Evolutionary conservation across 306 rosid genomes (phyloP), one percentile per base, ranked within the genome.

Genomic region (Quercus bicolor): DNA sequence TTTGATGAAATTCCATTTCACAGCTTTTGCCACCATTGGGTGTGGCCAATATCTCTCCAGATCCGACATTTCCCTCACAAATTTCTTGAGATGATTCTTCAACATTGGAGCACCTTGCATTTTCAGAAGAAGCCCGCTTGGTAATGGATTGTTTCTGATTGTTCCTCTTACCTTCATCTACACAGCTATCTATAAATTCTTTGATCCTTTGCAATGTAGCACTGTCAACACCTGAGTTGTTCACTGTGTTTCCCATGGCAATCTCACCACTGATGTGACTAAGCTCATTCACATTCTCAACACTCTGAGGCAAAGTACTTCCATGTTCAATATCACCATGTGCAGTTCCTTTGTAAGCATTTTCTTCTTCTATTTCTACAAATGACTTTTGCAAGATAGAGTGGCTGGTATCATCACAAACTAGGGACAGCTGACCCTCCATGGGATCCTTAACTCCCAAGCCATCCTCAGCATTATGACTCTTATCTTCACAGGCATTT

Each of bases 401-500:
- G 8, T 34, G 72, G 26, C 54, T 34, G 68, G 26, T 57, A 33
- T 13, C 37, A 66, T 12, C 16, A 12, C 53, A 48, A 2, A 11
- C 15, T 48, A 48, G 53, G 14, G 68, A 55, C 23, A 76, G 7
- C 11, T 21, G 59, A 53, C 21, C 19, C 10, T 14, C 10, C 1
- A 23, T 12, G 48, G 52, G 16, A 66, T 43, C 78, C 53, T 15
- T 70, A 66, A 55, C 65, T 14, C 34, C 34, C 13, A 65, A 70
- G 68, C 68, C 64, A 28, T 86, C 61, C 40, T 76, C 76, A 28
- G 28, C 56, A 74, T 74, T 53, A 28, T 51, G 56, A 55, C 24
- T 69, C 48, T 81, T 37, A 55, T 73, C 81, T 81, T 72, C 64
- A 43, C 83, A 72, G 16, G 75, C 78, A 75, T 56, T 61, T 53